phyloP scores from a whole-genome alignment of 2,329 filamentous ascomycete genomes.

The Coniosporium tulheliwenetii region DNA sequence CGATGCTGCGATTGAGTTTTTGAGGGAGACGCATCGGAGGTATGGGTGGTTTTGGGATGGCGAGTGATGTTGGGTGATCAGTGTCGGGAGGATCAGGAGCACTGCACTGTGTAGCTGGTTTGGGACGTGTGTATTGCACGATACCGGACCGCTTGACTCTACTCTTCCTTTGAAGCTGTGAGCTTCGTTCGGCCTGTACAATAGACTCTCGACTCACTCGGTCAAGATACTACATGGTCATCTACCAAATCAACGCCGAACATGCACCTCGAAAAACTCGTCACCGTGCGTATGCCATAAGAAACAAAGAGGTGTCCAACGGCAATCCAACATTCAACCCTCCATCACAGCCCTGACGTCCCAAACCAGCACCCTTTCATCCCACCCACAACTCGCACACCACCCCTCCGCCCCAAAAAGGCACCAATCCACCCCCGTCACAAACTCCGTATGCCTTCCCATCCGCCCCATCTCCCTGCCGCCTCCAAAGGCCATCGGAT shows the following conservation, averaged over 20 bases:
- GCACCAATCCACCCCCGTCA: slow-evolving; percentile 94
- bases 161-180: no score
- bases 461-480: slow-evolving; percentile 71
- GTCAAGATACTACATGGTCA: no score
- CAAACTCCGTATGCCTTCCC: slow-evolving; percentile 90
- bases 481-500: slow-evolving; percentile 26
- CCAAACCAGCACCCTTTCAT: slow-evolving; percentile 82
- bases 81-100: no score
- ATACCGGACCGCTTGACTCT: no score
- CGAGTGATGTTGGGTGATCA: neutral
- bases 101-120: no score
- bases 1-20: neutral
- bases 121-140: no score
- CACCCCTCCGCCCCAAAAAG: slow-evolving; percentile 89
- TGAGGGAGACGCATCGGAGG: neutral
- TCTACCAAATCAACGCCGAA: no score
- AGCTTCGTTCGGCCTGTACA: no score
- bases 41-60: neutral
- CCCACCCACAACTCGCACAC: slow-evolving; percentile 91
- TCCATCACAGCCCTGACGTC: slow-evolving; percentile 59
- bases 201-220: no score
- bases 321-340: slow-evolving; percentile 5
- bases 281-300: neutral
- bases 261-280: no score
- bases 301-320: neutral